Base-by-base conservation (phyloP, 371 early-diverging fungal species). In the Mucor velutinosus region DNA sequence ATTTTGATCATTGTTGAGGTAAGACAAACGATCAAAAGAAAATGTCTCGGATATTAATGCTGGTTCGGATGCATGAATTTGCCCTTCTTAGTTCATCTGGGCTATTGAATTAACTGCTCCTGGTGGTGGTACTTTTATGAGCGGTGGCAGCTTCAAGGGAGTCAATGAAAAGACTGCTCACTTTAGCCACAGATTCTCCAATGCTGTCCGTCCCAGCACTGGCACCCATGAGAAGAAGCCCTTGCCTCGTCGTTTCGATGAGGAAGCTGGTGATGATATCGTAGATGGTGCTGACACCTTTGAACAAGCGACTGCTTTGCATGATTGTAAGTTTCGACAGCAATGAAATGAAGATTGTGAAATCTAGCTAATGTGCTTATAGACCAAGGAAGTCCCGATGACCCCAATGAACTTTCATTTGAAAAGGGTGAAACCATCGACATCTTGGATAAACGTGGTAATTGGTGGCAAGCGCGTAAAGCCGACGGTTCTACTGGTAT, bases 401-500 rank as follows among this genome's bases (percentile, higher is more conserved):
- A 98, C 77, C 92, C 93, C n/a, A 93, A 92, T 68, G 98, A 98
- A 77, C 76, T 98, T 8, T 90, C 92, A 3, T 95, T 97, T 75
- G 70, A 72, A n/a, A 96, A 96, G 85, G 93, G 91, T 69, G 96
- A 97, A 60, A 63, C 86, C 1, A 76, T 98, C 73, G 94, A 94
- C 30, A 89, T 98, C 65, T 73, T 93, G 32, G 95, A 96, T 76
- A 93, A 87, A 72, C 89, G 92, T 78, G 97, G 97, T 75, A 94
- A 95, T 71, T 97, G 97, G 97, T 97, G 97, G 97, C 92, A 94
- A 77, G 97, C 93, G 43, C 88, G 89, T 65, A 91, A 90, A 65
- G 76, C 80, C 49, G 92, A 95, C 70, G 96, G 96, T 19, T 72
- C 85, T 10, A 76, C 88, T 15, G 98, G 98, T 65, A 96, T 97